A percentile compares a stretch with the other conserved stretches of the same genome.
Evolutionary conservation across 192 early-diverging fungal genomes (phyloP).

Genomic region (Piromyces finnis): DNA sequence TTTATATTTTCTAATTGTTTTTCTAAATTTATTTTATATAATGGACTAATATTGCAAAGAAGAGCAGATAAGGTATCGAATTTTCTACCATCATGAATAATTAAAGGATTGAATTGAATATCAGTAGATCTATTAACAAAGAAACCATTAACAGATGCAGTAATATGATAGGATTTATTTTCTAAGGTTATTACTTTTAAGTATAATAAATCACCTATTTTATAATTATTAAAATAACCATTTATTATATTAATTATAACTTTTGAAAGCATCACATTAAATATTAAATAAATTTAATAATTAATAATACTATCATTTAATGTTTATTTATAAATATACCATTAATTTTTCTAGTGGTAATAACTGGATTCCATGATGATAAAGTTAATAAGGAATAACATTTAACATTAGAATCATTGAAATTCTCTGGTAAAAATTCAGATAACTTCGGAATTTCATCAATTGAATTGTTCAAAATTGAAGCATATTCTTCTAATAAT

Average conservation of each 20-base stretch:
- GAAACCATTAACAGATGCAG: conserved; percentile 69
- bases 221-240: not conserved
- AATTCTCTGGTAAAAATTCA: conserved; percentile 34
- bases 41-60: conserved; percentile 4
- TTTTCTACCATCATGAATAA: not conserved
- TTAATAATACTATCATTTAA: too few relatives aligned
- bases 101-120: conserved; percentile 7
- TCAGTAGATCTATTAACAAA: conserved; percentile 66
- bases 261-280: too few relatives aligned
- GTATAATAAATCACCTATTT: conserved; percentile 71
- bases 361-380: conserved; percentile 88
- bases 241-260: too few relatives aligned
- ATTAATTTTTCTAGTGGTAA: conserved; percentile 46
- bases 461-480: not conserved
- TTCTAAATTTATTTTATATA: not conserved
- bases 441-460: conserved; percentile 1
- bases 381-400: conserved; percentile 30
- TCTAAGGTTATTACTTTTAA: conserved; percentile 74
- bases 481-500: not conserved
- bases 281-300: too few relatives aligned
- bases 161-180: conserved; percentile 64
- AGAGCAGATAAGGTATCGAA: not conserved
- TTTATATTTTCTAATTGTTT: not conserved
- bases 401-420: conserved; percentile 16
- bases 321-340: conserved; percentile 15